phyloP scores from a whole-genome alignment of 768 basidiomycete genomes.

The Termitomyces sp. region DNA sequence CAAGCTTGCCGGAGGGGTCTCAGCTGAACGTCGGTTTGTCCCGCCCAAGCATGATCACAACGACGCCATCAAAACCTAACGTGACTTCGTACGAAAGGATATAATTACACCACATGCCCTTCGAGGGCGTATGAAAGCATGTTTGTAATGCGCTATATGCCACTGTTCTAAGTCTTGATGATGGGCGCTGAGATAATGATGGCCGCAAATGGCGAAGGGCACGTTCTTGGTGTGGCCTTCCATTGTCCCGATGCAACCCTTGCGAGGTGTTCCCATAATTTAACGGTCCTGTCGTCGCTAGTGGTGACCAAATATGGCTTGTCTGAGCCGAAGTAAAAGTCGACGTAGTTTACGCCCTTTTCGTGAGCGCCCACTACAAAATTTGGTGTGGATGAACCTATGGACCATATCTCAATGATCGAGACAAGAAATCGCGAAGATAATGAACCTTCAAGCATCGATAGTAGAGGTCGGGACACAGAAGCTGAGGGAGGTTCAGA shows the following conservation, averaged over 20 bases:
- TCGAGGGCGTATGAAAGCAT: constrained; percentile 94
- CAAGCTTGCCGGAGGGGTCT: constrained; percentile 92
- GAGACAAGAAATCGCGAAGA: too few species aligned
- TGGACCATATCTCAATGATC: constrained; percentile 98
- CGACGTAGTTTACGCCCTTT: constrained; percentile 98
- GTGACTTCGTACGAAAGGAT: constrained; percentile 83
- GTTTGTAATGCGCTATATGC: constrained; percentile 93
- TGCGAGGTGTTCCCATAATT: constrained; percentile 98
- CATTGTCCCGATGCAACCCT: constrained; percentile 96
- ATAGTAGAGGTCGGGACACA: too few species aligned
- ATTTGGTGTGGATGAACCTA: constrained; percentile 79
- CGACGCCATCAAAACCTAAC: constrained; percentile 93
- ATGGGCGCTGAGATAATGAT: constrained; percentile 91
- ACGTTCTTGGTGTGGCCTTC: constrained; percentile 98
- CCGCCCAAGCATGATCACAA: constrained; percentile 92
- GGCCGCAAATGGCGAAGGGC: constrained; percentile 92
- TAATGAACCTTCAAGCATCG: too few species aligned
- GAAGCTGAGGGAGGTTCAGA: too few species aligned
- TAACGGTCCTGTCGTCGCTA: constrained; percentile 96
- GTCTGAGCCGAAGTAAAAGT: constrained; percentile 97
- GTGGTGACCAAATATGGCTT: constrained; percentile 96
- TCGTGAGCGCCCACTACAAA: constrained; percentile 98
- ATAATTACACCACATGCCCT: constrained; percentile 95
- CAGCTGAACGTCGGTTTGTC: constrained; percentile 96
- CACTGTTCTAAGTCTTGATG: constrained; percentile 96